Evolutionary conservation across 352 stramenopile species (phyloP), one percentile per base, ranked within the genome.

Genomic region (Halophytophthora batemanensis): DNA sequence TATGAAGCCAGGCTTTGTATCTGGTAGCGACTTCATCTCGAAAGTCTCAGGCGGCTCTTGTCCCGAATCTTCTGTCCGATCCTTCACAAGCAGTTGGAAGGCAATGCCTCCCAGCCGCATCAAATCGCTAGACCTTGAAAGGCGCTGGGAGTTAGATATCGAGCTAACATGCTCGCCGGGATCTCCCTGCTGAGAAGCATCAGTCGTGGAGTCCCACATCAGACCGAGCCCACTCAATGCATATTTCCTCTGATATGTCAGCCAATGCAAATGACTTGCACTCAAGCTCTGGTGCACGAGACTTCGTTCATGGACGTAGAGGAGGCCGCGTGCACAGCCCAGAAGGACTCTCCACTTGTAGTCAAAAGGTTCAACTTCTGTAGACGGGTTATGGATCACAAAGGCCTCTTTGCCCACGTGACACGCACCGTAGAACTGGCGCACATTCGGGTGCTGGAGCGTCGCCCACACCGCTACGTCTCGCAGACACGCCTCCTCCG

Each of bases 371-470:
- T n/a, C n/a, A n/a, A n/a, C n/a, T n/a, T n/a, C n/a, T n/a, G n/a
- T n/a, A n/a, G n/a, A n/a, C n/a, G n/a, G n/a, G n/a, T 50, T 33
- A 15, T 57, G 19, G n/a, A 57, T 37, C n/a, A 44, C 19, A 33
- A 25, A 38, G 6, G 41, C 34, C 36, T 46, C 38, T 1, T 18
- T 15, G 23, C 43, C 56, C 1, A 59, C 50, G 12, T 55, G 38
- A 15, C 45, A 64, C 6, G 49, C 56, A 13, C 56, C 56, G 12
- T 59, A 64, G 10, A 56, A 55, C 19, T 40, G 50, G 18, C 48
- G 43, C 23, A 64, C 44, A 15, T 64, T 50, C 49, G 49, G 44
- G 22, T 64, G 56, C 3, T 59, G 42, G 10, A 64, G 33, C 40
- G 42, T 17, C 14, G 31, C 6, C 39, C 50, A 56, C 35, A 33